Conservation (phyloP, 805 yeast genomes). For the Kuraishia borneana region DNA sequence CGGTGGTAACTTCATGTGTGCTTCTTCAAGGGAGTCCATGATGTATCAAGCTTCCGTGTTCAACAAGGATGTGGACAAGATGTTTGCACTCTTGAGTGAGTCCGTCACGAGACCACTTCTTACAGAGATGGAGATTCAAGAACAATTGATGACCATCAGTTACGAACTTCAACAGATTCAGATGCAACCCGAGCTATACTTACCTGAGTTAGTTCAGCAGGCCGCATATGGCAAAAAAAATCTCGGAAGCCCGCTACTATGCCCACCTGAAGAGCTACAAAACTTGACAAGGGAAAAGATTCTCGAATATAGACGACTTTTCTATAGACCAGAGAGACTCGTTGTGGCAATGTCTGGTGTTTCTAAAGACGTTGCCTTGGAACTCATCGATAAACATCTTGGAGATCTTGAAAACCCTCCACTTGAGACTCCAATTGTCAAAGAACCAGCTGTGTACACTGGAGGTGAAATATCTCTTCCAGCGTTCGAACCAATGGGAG, state of each 20-base stretch:
- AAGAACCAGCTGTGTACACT: constrained; percentile 36
- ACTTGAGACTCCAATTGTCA: constrained; percentile 13
- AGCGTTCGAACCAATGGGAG: constrained; percentile 44
- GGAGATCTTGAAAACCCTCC: constrained; percentile 41
- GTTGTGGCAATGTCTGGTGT: constrained; percentile 88
- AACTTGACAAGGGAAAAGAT: constrained; percentile 42
- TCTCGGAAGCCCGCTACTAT: constrained; percentile 76
- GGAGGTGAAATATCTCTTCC: constrained; percentile 50
- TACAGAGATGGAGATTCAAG: constrained; percentile 58
- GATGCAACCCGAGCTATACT: constrained; percentile 70
- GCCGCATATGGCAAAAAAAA: constrained; percentile 67
- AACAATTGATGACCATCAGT: constrained; percentile 59
- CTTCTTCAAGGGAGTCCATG: constrained; percentile 84
- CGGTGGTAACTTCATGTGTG: constrained; percentile 93
- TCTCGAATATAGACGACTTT: constrained; percentile 43
- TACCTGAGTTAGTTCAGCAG: constrained; percentile 85
- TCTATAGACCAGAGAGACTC: constrained; percentile 69
- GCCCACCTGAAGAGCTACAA: constrained; percentile 62
- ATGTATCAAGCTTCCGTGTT: constrained; percentile 93
- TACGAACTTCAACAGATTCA: constrained; percentile 80
- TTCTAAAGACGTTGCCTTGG: constrained; percentile 54
- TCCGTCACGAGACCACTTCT: constrained; percentile 67
- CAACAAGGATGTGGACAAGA: constrained; percentile 68
- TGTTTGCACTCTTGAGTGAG: constrained; percentile 68
- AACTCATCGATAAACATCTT: constrained; percentile 48